Percentiles rank a stretch among this genome's conserved stretches.
These are phyloP conservation scores for Citrullus mucosospermus DNA, from an alignment of 306 rosid genomes.

Conservation along the genomic window DNA sequence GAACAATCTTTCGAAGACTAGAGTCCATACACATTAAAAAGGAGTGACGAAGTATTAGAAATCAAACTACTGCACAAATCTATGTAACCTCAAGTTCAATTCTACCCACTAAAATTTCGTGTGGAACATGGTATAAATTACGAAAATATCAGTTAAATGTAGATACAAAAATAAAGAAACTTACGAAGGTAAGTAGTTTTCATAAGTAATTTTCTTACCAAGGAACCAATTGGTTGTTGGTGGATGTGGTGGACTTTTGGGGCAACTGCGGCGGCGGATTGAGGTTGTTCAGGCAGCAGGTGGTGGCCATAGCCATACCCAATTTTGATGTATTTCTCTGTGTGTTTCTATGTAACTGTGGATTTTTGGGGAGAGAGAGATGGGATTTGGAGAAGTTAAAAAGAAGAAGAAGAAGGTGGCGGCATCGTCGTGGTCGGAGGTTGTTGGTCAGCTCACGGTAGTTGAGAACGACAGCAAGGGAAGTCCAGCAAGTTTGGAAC, in stretches of 20 bases:
- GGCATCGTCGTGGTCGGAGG: not conserved
- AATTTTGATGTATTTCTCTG: too few species aligned
- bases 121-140: too few species aligned
- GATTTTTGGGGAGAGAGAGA: not conserved
- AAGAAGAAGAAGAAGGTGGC: not conserved
- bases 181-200: too few species aligned
- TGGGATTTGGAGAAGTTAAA: not conserved
- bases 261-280: not conserved
- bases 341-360: not conserved
- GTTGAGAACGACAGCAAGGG: conserved; percentile 1
- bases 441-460: not conserved
- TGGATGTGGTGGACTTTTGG: not conserved
- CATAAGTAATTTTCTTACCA: not conserved
- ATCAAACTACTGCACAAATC: too few species aligned
- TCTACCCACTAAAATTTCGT: too few species aligned
- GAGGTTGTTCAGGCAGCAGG: not conserved
- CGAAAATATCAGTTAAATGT: too few species aligned
- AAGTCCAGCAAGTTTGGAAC: conserved; percentile 1
- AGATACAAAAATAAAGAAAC: too few species aligned
- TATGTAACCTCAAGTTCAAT: too few species aligned
- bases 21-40: too few species aligned
- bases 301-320: not conserved
- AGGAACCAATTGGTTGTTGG: not conserved
- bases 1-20: too few species aligned
- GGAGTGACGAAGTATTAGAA: too few species aligned